These are phyloP conservation scores for Hymenotorrendiella dingleyae DNA, from an alignment of 2,329 filamentous ascomycete species.

Conservation along the genomic window DNA sequence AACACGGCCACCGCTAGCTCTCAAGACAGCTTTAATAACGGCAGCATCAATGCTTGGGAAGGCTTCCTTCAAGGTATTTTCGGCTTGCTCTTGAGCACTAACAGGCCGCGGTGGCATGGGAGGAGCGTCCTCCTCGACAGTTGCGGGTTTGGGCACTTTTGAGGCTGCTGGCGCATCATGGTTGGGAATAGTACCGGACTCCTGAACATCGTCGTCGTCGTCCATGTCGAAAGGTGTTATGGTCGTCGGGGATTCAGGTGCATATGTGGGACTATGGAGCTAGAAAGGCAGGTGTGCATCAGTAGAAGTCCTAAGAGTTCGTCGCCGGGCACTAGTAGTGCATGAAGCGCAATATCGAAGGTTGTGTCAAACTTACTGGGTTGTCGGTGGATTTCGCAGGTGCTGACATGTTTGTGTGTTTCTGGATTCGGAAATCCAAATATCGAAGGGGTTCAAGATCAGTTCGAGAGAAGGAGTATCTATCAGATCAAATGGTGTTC, in stretches of 20 bases:
- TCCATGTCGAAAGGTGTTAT: conserved; percentile 61
- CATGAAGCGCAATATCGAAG: conserved; percentile 22
- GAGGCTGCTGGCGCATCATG: conserved; percentile 38
- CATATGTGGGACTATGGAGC: conserved; percentile 28
- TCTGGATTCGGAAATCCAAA: no score
- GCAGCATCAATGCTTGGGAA: conserved; percentile 77
- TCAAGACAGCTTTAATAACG: conserved; percentile 82
- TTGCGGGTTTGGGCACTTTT: conserved; percentile 33
- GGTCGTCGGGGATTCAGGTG: conserved; percentile 61
- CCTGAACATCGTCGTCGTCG: conserved; percentile 65
- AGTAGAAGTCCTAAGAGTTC: conserved; percentile 8
- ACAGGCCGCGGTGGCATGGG: conserved; percentile 81
- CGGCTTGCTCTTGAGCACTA: conserved; percentile 76
- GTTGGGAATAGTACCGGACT: conserved; percentile 45
- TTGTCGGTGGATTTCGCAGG: conserved; percentile 29
- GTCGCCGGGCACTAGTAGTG: conserved; percentile 5
- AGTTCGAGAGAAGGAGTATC: no score
- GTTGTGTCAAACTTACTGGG: conserved; percentile 41
- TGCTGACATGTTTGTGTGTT: conserved; percentile 10
- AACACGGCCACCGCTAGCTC: conserved; percentile 78
- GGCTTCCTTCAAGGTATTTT: conserved; percentile 84
- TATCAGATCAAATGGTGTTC: no score
- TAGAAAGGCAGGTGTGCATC: conserved; percentile 6
- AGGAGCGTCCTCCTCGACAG: conserved; percentile 47
- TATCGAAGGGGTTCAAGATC: no score